Conservation (phyloP, 106 monocot genomes). For the Acorus calamus region DNA sequence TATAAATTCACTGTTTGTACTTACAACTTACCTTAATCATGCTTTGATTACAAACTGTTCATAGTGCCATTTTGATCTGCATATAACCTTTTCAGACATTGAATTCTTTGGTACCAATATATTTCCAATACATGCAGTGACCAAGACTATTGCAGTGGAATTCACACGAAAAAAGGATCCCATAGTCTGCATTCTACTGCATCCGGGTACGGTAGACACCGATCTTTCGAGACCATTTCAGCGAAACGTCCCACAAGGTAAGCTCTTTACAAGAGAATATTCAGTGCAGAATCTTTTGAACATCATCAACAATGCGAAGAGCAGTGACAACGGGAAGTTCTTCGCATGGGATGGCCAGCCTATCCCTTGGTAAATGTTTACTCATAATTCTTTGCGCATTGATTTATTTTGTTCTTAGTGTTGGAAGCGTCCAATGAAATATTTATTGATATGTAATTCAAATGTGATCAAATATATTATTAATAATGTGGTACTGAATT, state of each 20-base stretch:
- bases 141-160: slow-evolving; percentile 72
- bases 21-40: too few relatives aligned
- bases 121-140: slow-evolving; percentile 43
- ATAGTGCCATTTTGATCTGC: too few relatives aligned
- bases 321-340: slow-evolving; percentile 84
- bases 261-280: slow-evolving; percentile 83
- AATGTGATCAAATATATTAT: too few relatives aligned
- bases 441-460: too few relatives aligned
- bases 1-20: too few relatives aligned
- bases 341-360: slow-evolving; percentile 93
- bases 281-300: slow-evolving; percentile 63
- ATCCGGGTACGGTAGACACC: slow-evolving; percentile 96
- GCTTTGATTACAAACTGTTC: too few relatives aligned
- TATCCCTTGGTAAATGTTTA: slow-evolving; percentile 62
- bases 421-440: too few relatives aligned
- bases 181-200: slow-evolving; percentile 76
- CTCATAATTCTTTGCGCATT: too few relatives aligned
- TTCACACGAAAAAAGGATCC: slow-evolving; percentile 76
- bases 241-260: slow-evolving; percentile 64
- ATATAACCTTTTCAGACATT: not conserved
- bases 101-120: not conserved
- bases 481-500: too few relatives aligned
- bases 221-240: slow-evolving; percentile 91
- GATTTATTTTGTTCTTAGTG: too few relatives aligned
- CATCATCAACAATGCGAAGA: slow-evolving; percentile 59